phyloP scores from a whole-genome alignment of 2,329 filamentous ascomycete species.

The Xylaria sp. region DNA sequence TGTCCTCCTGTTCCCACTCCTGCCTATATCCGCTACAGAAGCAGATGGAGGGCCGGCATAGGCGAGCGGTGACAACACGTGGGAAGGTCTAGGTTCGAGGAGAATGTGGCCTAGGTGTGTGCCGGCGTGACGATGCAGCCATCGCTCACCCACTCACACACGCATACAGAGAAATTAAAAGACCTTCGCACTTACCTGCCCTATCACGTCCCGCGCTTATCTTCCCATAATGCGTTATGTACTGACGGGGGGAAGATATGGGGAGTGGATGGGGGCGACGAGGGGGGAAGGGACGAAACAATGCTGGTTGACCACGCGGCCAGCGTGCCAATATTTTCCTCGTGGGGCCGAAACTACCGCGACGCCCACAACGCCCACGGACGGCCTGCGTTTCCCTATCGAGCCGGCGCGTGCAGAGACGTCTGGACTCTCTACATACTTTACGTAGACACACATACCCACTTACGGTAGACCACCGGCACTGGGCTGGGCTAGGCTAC shows the following conservation, averaged over 20 bases:
- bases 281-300: neutral
- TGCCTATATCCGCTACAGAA: neutral
- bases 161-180: constrained; percentile 1
- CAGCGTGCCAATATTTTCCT: constrained; percentile 20
- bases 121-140: constrained; percentile 17
- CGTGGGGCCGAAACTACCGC: constrained; percentile 29
- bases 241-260: neutral
- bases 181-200: constrained; percentile 1
- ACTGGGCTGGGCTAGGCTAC: constrained; percentile 1
- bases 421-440: neutral
- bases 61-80: constrained; percentile 25
- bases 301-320: constrained; percentile 36
- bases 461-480: neutral
- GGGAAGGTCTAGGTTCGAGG: constrained; percentile 23
- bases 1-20: neutral
- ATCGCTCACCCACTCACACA: neutral
- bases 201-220: constrained; percentile 4
- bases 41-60: constrained; percentile 12
- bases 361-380: neutral
- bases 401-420: neutral
- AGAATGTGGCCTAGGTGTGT: neutral
- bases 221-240: neutral
- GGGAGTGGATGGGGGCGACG: neutral
- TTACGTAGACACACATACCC: neutral
- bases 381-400: neutral